Evolutionary conservation across 306 rosid genomes (phyloP).

Genomic region (Cicer bijugum): DNA sequence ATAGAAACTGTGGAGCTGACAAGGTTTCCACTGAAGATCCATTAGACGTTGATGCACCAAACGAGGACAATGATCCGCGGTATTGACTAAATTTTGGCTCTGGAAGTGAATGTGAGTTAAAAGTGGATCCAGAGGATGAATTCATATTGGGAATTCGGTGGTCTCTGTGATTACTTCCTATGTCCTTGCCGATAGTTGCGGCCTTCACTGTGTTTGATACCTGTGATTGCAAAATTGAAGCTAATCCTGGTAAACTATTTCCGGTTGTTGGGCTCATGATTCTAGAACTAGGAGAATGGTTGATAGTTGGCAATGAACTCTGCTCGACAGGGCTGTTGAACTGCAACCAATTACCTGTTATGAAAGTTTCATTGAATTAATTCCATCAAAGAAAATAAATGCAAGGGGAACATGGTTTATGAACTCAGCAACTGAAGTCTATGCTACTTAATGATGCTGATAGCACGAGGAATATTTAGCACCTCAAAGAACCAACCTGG

Average conservation of each 20-base stretch:
- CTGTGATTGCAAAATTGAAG: conserved; percentile 91
- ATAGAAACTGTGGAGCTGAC: conserved; percentile 95
- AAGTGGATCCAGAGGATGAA: conserved; percentile 61
- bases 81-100: conserved; percentile 72
- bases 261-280: conserved; percentile 76
- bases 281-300: conserved; percentile 79
- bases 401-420: conserved; percentile 27
- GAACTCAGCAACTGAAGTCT: conserved; percentile 1
- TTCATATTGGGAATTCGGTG: conserved; percentile 50
- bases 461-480: conserved; percentile 22
- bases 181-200: conserved; percentile 81
- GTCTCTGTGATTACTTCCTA: conserved; percentile 61
- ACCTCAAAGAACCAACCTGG: conserved; percentile 70
- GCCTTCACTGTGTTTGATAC: conserved; percentile 65
- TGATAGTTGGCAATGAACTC: conserved; percentile 64
- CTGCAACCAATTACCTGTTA: conserved; percentile 85
- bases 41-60: conserved; percentile 68
- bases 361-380: conserved; percentile 33
- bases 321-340: conserved; percentile 85
- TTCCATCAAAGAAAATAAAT: conserved; percentile 38
- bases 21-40: conserved; percentile 80
- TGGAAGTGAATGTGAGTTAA: conserved; percentile 77
- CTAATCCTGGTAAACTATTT: conserved; percentile 77
- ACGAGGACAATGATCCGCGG: conserved; percentile 63
- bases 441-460: conserved; percentile 22